Percentiles rank a stretch among this genome's conserved stretches.
phyloP scores from a whole-genome alignment of 371 early-diverging fungal genomes.

The Mucor circinelloides region DNA sequence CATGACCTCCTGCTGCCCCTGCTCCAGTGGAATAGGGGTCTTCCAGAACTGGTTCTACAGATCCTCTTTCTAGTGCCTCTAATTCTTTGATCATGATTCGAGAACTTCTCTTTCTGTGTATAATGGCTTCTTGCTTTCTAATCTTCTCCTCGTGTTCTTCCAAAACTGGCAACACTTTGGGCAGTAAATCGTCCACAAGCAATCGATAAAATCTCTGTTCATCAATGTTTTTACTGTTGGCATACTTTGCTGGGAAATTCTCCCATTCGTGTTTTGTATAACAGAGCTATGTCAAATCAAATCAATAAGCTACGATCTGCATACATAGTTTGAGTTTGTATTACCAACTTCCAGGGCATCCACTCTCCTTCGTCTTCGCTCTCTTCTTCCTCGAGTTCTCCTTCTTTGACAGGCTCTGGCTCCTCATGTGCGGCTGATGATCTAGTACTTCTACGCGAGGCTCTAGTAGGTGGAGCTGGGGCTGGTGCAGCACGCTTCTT shows the following conservation, averaged over 20 bases:
- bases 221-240: slow-evolving; percentile 49
- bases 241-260: slow-evolving; percentile 56
- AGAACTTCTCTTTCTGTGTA: slow-evolving; percentile 69
- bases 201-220: slow-evolving; percentile 62
- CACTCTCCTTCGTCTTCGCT: slow-evolving; percentile 41
- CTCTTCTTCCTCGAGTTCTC: slow-evolving; percentile 28
- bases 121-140: slow-evolving; percentile 56
- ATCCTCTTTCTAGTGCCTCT: slow-evolving; percentile 47
- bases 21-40: not conserved
- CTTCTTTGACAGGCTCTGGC: not conserved
- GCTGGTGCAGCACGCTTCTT: slow-evolving; percentile 8
- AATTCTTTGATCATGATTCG: slow-evolving; percentile 63
- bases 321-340: not conserved
- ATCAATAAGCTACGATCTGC: slow-evolving; percentile 9
- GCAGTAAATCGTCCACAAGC: slow-evolving; percentile 59
- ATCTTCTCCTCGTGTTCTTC: slow-evolving; percentile 56
- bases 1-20: not conserved
- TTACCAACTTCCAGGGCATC: slow-evolving; percentile 51
- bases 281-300: slow-evolving; percentile 49
- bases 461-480: slow-evolving; percentile 19
- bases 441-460: slow-evolving; percentile 14
- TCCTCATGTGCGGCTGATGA: not conserved
- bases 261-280: slow-evolving; percentile 63
- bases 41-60: slow-evolving; percentile 9
- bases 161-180: slow-evolving; percentile 60